Base-by-base conservation (phyloP, 1,284 basidiomycete genomes). In the Sporisorium exsertum region DNA sequence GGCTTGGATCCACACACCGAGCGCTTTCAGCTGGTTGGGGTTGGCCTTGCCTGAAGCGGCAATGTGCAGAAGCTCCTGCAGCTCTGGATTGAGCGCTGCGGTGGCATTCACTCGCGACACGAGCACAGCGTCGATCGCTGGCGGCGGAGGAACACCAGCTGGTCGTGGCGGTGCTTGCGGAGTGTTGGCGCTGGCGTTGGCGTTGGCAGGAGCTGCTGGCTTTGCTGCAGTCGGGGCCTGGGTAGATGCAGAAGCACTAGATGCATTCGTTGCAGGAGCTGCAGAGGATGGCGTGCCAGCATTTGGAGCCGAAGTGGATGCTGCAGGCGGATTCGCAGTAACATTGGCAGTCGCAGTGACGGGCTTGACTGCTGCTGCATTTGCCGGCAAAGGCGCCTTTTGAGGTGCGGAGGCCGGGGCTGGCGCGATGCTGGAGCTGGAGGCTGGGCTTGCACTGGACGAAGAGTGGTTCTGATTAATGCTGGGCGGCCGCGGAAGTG, bases 1-100 rank as follows among this genome's bases (percentile, higher is more conserved):
- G 29, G 73, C 70, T 35, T 74, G 71, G n/a, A 81, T 81, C 69
- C 74, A 79, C 1, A 68, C 73, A 9, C 79, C 80, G 1, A 81
- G 72, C 2, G 68, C 64, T 55, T 76, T 75, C 55, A 81, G 73
- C 67, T 81, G 67, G 35, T 74, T 79, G 1, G 76, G 71, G 29
- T 63, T 72, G 3, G 80, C 80, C 45, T 71, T 69, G 47, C 78
- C 78, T 15, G 72, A 72, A 1, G 80, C 80, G 10, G 80, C 80
- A 22, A 77, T 76, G 53, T 79, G 74, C 20, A 81, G 58, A 16
- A 81, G 70, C 63, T 70, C 65, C 37, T 81, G 80, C 27, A 81
- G 63, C 49, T 70, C 68, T 13, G 80, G 79, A 27, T 81, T 78
- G 37, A 71, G 64, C 20, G 78, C 71, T 49, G 80, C 80, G 6